Base-by-base conservation (phyloP, 1,284 basidiomycete genomes). In the Inonotus obliquus region DNA sequence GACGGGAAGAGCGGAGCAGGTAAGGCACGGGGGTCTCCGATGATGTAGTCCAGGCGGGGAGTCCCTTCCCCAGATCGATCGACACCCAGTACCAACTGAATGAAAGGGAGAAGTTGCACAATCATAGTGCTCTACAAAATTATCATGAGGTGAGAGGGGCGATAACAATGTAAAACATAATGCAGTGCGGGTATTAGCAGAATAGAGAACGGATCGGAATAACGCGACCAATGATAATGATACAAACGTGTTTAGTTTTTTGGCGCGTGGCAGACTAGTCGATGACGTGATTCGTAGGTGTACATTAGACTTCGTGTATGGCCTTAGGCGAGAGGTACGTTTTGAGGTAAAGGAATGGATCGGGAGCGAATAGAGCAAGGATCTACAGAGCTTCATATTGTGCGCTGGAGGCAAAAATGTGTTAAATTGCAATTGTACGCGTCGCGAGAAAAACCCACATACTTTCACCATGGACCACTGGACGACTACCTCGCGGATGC, bases 381-480 rank as follows among this genome's bases (percentile, higher is more conserved):
- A 13, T 11, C 51, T 25, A n/a, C 49, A 51, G 25, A 52, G 14
- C 14, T 1, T 52, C 23, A 52, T 7, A 52, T 52, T 9, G 53
- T 44, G 38, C 29, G 53, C 53, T 53, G 39, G 11, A 37, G 51
- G 19, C 14, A 6, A n/a, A 21, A 23, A 44, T 1, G n/a, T 37
- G 13, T 17, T 10, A 3, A 44, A 17, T 35, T 27, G 23, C 25
- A 51, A 9, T 4, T 25, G 9, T n/a, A 52, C 32, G 32, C 14
- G 6, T 19, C 7, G n/a, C 13, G 21, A 49, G 13, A n/a, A 48
- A 48, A 25, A 58, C 27, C 35, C 25, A 47, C 41, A 35, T 35
- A 60, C 89, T 77, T 89, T 91, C 51, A 92, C 86, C 39, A 85
- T 76, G 7, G 89, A 86, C 89, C 89, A 92, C 68, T 91, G 87